A percentile compares a stretch with the other conserved stretches of the same genome.
Evolutionary conservation across 2,329 filamentous ascomycete genomes (phyloP).

Genomic region (Fusarium setosum): DNA sequence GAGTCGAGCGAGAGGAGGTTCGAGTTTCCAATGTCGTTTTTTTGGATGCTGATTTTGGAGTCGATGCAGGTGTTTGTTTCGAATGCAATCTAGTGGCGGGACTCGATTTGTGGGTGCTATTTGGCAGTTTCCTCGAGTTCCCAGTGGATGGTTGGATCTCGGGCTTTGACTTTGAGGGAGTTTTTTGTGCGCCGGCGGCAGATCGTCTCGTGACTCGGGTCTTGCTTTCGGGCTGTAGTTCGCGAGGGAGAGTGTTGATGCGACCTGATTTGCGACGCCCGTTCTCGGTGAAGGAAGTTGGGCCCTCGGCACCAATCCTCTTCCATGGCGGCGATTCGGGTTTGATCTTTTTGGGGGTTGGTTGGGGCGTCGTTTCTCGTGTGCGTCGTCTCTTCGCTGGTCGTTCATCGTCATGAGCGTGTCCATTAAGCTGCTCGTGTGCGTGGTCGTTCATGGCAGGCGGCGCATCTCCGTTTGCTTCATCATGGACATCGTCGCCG

Average conservation of each 20-base stretch:
- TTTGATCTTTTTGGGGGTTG: conserved; percentile 53
- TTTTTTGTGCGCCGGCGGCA: conserved; percentile 48
- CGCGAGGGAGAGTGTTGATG: conserved; percentile 67
- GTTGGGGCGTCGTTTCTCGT: conserved; percentile 57
- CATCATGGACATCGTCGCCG: conserved; percentile 11
- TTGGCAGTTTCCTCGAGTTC: conserved; percentile 39
- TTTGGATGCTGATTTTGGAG: conserved; percentile 46
- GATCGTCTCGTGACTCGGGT: conserved; percentile 64
- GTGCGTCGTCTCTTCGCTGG: conserved; percentile 75
- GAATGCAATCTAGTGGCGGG: conserved; percentile 40
- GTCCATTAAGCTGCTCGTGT: conserved; percentile 55
- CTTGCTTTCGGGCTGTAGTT: conserved; percentile 60
- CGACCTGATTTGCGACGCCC: conserved; percentile 76
- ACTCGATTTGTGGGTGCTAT: conserved; percentile 41
- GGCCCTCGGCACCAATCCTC: conserved; percentile 83
- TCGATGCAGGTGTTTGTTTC: conserved; percentile 38
- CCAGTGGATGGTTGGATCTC: conserved; percentile 41
- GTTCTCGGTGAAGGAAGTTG: conserved; percentile 83
- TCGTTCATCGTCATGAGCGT: conserved; percentile 55
- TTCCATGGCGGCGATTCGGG: conserved; percentile 92
- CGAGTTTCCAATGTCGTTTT: conserved; percentile 44
- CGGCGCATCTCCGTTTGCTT: conserved; percentile 39
- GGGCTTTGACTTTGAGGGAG: conserved; percentile 46
- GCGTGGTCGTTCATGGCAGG: conserved; percentile 42
- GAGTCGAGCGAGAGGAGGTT: conserved; percentile 47